Evolutionary conservation across 2,329 filamentous ascomycete species (phyloP), one percentile per base, ranked within the genome.

Genomic region (Harringtonia lauricola): DNA sequence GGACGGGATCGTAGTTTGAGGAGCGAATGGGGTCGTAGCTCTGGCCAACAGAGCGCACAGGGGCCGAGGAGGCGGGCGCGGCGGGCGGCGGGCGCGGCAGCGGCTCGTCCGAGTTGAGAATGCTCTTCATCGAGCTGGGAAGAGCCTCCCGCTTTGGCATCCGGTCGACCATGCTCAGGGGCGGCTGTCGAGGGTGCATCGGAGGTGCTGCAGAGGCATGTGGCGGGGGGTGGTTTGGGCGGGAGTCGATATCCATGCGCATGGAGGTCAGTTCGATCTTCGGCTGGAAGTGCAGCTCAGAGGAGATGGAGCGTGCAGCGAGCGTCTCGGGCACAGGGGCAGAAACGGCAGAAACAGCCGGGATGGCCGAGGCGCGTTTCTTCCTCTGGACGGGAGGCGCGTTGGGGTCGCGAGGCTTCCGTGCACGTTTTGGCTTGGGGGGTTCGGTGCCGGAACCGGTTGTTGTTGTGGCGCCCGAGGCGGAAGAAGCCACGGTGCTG

Each of bases 1-100:
- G 67, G 39, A 80, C 69, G 2, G 76, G 76, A 52, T 81, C 77
- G 52, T 79, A 81, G 50, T 74, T 79, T n/a, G 83, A 75, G 7
- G 76, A 86, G 38, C 89, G 78, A 50, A 95, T 88, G 1, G 89
- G 89, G 60, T 95, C 89, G 64, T 92, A 95, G 55, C 83, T 86
- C 56, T 87, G 85, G 36, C 87, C 83, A 55, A 83, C 84, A 14
- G 81, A 80, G 40, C 82, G 69, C 39, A 70, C 64, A 9, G 66
- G 67, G 40, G 67, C 64, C 13, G 66, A 65, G 31, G 60, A 34
- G 9, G 46, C n/a, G 15, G 44, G 24, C 3, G 42, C 36, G 2
- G 48, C 13, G 2, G 57, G 42, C 59, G 42, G 60, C 45, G 63
- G 67, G 33, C 60, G 68, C 47, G 61, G 70, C 36, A 63, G 61